Base-by-base conservation (phyloP, 2,329 filamentous ascomycete genomes). In the Sphaerulina populicola region DNA sequence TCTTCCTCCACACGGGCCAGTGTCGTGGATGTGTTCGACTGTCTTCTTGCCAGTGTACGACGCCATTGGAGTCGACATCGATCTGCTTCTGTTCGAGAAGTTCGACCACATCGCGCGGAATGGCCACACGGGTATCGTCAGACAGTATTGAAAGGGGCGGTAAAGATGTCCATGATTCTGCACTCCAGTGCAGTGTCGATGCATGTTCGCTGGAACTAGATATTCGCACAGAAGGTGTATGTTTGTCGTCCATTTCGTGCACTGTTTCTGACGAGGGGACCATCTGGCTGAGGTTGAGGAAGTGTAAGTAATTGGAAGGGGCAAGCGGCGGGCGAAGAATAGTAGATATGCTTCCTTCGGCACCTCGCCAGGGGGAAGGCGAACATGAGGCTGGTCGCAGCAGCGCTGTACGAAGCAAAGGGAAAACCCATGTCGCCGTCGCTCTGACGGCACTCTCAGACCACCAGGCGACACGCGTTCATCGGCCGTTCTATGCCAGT, bases 21-120 rank as follows among this genome's bases (percentile, higher is more conserved):
- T 54, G 44, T 18, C 57, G 44, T 5, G 57, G 59, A 31, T 56
- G 57, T 46, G 52, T 44, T 46, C 38, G 40, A 44, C 52, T 57
- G 30, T 55, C 50, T 6, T 50, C 27, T 14, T 36, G 35, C 51
- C 55, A 64, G 12, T 40, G 42, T 12, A 62, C 56, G 11, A 56
- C 35, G 11, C 58, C 58, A 33, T 52, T 29, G 6, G 15, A n/a
- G 46, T 55, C 47, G 33, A 58, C 55, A 14, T 46, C 31, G 40
- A 61, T 44, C 9, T 56, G 55, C 44, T 49, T 53, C 10, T 43
- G 53, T 7, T 44, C 27, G 33, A 47, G 35, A 6, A 47, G 44
- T 8, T 47, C 44, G n/a, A 15, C 10, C 23, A 47, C 44, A 15
- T 23, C n/a, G 29, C 29, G 44, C 4, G 44, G 44, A n/a, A 47